Base-by-base conservation (phyloP, 257 asterid species). In the Lantana camara region DNA sequence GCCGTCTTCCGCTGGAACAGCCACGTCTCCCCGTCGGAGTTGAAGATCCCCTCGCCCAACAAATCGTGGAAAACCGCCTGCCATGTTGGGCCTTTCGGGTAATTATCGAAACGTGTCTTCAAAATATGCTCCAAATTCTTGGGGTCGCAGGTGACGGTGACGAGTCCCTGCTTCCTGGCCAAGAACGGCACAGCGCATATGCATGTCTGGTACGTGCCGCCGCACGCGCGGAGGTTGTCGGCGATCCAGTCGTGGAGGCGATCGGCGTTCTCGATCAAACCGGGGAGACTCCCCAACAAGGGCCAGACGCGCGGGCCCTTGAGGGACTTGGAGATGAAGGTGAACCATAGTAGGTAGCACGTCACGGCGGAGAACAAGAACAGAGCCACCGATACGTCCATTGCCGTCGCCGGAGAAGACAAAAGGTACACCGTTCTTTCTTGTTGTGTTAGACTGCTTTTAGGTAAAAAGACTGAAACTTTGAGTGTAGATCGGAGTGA, bases 71-170 rank as follows among this genome's bases (percentile, higher is more conserved):
- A 92, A 46, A 87, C 98, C 4, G 93, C 91, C 69, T 86, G 96
- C 98, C 98, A 92, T 2, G 91, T 92, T 3, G 98, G 98, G 21
- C 97, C 98, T 61, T 92, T 92, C 0, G 98, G 98, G 45, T 92
- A 92, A 42, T 92, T 92, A 40, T 92, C 97, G 66, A 92, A 92
- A 41, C 98, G 87, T 67, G 89, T 85, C 70, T 82, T 89, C 70
- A 92, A 32, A 4, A 92, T 92, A 54, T 92, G 98, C 83, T 92
- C 98, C 64, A 92, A 38, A 27, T 92, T 92, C 82, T 83, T 89
- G 23, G 97, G 97, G 72, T 92, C 97, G 20, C 97, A 92, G 2
- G 97, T 92, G 59, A 92, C 96, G 0, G 97, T 92, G 30, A 89
- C 92, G 10, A 86, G 95, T 2, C 98, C 98, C 64, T 91, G 98